Evolutionary conservation across 345 rosid species (phyloP).

Genomic region (Lumnitzera racemosa): DNA sequence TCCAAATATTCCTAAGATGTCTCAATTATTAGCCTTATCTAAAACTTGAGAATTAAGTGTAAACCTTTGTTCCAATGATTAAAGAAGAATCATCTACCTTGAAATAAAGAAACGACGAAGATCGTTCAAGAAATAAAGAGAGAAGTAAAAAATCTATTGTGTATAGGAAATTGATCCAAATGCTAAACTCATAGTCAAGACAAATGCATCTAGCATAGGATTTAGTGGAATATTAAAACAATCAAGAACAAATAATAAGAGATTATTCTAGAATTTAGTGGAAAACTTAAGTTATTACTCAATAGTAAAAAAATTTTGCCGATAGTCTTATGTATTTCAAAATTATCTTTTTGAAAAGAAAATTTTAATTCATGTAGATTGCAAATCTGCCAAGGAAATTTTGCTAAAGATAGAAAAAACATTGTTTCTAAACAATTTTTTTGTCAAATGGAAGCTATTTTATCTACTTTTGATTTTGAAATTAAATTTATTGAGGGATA

Average conservation of each 20-base stretch:
- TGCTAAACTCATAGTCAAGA: background rate
- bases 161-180: background rate
- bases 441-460: background rate
- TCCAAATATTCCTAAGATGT: rapidly evolving
- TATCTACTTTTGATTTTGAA: background rate
- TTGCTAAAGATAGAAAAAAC: too few species aligned
- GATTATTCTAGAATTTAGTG: background rate
- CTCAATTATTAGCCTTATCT: background rate
- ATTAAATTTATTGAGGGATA: background rate
- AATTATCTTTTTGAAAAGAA: background rate
- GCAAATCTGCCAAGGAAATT: too few species aligned
- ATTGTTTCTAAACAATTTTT: too few species aligned
- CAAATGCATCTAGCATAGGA: background rate
- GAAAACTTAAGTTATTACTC: background rate
- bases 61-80: background rate
- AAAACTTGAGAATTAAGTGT: background rate
- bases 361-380: background rate
- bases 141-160: background rate
- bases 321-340: background rate
- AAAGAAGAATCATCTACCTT: background rate
- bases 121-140: background rate
- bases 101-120: background rate
- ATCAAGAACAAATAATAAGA: background rate
- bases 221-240: too few species aligned
- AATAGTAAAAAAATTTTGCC: too few species aligned